Conservation (phyloP, 805 yeast species). For the Sugiyamaella qingdaonensis region DNA sequence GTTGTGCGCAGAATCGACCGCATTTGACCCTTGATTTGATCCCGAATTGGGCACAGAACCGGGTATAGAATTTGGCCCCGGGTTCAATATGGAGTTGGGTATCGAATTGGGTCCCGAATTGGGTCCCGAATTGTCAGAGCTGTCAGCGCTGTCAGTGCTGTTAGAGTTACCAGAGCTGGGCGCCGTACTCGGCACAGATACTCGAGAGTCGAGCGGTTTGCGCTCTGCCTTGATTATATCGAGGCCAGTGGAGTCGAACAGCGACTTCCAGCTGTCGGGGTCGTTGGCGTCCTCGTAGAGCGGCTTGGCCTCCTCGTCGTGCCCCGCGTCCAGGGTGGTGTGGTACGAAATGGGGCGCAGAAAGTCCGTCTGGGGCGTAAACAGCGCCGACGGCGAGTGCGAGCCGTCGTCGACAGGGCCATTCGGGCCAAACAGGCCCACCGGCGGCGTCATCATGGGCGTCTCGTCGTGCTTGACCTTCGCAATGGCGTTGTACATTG, state of each 20-base stretch:
- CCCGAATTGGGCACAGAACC: too few relatives aligned
- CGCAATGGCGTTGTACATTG: background rate
- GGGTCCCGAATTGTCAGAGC: too few relatives aligned
- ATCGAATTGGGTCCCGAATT: too few relatives aligned
- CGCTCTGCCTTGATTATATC: background rate
- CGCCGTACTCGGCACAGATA: too few relatives aligned
- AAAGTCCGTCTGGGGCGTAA: background rate
- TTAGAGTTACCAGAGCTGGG: too few relatives aligned
- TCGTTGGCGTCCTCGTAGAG: constrained; percentile 1
- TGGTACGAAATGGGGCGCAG: background rate
- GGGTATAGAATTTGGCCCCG: too few relatives aligned
- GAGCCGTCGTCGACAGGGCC: constrained; percentile 1
- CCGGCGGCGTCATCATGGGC: constrained; percentile 12
- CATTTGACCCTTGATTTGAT: too few relatives aligned
- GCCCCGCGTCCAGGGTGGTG: background rate
- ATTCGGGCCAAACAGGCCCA: background rate
- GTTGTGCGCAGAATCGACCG: too few relatives aligned
- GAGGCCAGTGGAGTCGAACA: background rate
- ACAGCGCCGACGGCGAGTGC: background rate
- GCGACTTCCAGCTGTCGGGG: constrained; percentile 3
- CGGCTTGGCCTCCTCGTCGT: constrained; percentile 6
- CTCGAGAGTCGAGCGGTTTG: background rate
- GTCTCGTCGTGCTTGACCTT: background rate
- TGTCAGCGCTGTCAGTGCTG: too few relatives aligned
- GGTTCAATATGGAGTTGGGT: too few relatives aligned